These are phyloP conservation scores for slime mould (Dictyostelium discoideum) DNA, from an alignment of 78 protist genomes.

Conservation along the genomic window DNA sequence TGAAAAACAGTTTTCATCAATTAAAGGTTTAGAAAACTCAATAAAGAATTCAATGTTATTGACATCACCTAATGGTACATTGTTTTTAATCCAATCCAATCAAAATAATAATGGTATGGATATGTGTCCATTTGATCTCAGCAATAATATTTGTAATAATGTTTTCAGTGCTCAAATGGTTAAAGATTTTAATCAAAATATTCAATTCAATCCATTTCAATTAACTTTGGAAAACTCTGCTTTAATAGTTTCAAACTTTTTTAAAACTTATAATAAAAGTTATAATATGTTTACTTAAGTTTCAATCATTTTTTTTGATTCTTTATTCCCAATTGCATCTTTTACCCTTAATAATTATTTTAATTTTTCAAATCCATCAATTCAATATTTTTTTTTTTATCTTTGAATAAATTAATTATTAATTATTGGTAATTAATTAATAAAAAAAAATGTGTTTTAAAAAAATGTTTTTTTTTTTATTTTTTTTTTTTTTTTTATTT, in stretches of 20 bases:
- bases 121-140: neutral
- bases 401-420: neutral
- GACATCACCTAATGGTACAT: neutral
- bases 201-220: neutral
- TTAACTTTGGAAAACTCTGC: neutral
- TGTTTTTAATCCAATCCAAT: neutral
- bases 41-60: neutral
- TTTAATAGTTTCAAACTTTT: neutral
- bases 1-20: neutral
- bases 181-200: neutral
- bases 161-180: neutral
- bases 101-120: neutral
- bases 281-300: neutral
- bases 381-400: neutral
- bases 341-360: neutral
- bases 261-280: neutral
- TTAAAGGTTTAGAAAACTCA: neutral
- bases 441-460: no score
- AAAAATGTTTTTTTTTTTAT: no score
- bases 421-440: no score
- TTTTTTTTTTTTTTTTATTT: no score
- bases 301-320: neutral
- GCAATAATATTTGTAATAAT: neutral
- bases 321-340: neutral
- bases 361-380: neutral